Base-by-base conservation (phyloP, 73 alveolate species). In the Paramecium bursaria region DNA sequence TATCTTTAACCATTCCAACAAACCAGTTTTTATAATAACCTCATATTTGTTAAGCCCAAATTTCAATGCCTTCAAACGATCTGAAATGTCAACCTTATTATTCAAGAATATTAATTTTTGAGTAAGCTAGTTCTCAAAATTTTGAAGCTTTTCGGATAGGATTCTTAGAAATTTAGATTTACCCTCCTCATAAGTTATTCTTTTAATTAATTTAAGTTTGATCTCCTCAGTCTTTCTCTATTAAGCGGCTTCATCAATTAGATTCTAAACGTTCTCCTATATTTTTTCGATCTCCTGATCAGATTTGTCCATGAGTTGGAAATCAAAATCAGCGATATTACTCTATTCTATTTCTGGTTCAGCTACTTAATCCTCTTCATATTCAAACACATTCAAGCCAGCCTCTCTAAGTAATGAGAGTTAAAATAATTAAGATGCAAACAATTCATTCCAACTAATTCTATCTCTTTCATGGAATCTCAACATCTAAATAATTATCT, bases 391-490 rank as follows among this genome's bases (percentile, higher is more conserved):
- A 21, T 67, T 67, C 4, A 67, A 42, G 33, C 82, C 82, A 7
- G 5, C 49, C 21, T 67, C 82, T 42, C 21, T 67, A 21, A 67
- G 44, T 42, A 31, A 35, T 42, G 33, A 39, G 7, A 39, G 19
- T 15, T 31, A 25, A 67, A 67, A 67, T 17, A 67, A 42, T 15
- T 53, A 74, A 54, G 50, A 48, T 15, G 51, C 52, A 54, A 79
- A 79, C 39, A 79, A 42, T 25, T 79, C 60, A 25, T 54, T 15
- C 89, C 89, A 79, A 19, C 55, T 50, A 2, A 79, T 79, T 54
- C 89, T 52, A 46, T 79, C 89, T 54, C 46, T 57, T 35, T 79
- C 89, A 3, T 27, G 25, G 60, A 15, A 79, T 22, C 76, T 44
- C 47, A 79, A 26, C 89, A 79, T 79, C 25, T 27, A 33, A 35